A percentile compares a stretch with the other conserved stretches of the same genome.
Conservation (phyloP, 306 rosid species). For the Malus sieversii region DNA sequence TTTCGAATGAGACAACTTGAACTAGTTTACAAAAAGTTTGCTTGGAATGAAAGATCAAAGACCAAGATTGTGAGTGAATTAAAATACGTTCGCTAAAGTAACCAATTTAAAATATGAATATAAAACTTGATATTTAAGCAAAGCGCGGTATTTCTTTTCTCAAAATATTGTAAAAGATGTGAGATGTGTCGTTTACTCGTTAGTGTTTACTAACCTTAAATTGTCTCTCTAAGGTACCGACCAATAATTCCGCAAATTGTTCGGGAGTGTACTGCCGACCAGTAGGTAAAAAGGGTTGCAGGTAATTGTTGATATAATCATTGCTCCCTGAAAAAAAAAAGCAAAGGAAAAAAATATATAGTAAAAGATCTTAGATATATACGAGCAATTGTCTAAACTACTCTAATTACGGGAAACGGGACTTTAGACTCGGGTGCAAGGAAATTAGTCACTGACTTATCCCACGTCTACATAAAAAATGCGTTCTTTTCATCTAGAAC, state of each 20-base stretch:
- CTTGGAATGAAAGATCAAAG: background rate
- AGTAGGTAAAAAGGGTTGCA: conserved; percentile 76
- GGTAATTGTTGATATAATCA: conserved; percentile 81
- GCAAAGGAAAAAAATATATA: background rate
- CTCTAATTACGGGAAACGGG: no score
- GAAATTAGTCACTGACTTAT: no score
- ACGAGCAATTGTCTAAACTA: no score
- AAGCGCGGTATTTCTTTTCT: background rate
- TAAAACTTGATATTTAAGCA: no score
- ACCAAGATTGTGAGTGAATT: no score
- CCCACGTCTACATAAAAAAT: background rate
- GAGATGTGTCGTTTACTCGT: no score
- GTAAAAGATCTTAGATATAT: no score
- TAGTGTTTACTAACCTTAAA: conserved; percentile 4
- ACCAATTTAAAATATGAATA: no score
- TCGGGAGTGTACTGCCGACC: conserved; percentile 78
- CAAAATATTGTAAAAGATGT: no score
- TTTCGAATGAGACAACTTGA: background rate
- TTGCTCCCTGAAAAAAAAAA: conserved; percentile 54
- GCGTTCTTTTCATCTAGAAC: background rate
- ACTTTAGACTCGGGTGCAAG: no score
- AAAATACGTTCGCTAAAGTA: no score
- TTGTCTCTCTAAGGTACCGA: conserved; percentile 47
- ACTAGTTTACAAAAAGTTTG: background rate
- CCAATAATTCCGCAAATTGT: conserved; percentile 50